A percentile compares a stretch with the other conserved stretches of the same genome.
These are phyloP conservation scores for Aspergillus fructus DNA, from an alignment of 2,329 filamentous ascomycete species.

Conservation along the genomic window DNA sequence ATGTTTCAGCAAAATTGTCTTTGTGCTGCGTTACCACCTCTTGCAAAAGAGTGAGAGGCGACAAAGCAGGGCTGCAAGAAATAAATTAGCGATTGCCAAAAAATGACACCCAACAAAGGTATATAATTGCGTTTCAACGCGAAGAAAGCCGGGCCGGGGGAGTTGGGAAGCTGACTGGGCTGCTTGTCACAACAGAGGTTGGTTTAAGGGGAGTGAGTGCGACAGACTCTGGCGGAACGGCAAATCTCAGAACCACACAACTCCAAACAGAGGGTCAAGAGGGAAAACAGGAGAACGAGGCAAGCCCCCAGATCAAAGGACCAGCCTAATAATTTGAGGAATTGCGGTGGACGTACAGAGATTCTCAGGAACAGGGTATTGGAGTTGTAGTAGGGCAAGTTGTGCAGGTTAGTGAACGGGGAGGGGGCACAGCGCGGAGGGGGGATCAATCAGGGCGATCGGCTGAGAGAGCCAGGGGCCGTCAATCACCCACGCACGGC, in stretches of 20 bases:
- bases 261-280: conserved; percentile 2
- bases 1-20: conserved; percentile 23
- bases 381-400: conserved; percentile 12
- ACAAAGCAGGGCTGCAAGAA: conserved; percentile 8
- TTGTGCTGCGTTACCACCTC: conserved; percentile 16
- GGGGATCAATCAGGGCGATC: conserved; percentile 16
- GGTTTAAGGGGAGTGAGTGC: conserved; percentile 26
- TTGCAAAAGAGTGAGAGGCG: conserved; percentile 1
- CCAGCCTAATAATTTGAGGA: conserved; percentile 20
- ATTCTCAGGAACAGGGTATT: conserved; percentile 3
- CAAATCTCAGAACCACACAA: conserved; percentile 22
- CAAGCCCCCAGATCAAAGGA: conserved; percentile 18
- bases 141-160: conserved; percentile 14
- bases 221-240: conserved; percentile 25
- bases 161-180: conserved; percentile 13
- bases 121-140: conserved; percentile 9
- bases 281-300: conserved; percentile 8
- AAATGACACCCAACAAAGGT: background rate
- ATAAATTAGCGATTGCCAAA: conserved; percentile 5
- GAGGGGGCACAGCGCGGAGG: conserved; percentile 10
- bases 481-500: background rate
- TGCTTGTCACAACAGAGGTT: conserved; percentile 18
- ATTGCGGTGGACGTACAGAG: conserved; percentile 8
- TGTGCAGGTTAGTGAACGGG: conserved; percentile 8
- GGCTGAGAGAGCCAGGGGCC: conserved; percentile 11